Percentiles rank a stretch among this genome's conserved stretches.
phyloP scores from a whole-genome alignment of 164 flowering plant genomes.

The Aristolochia contorta region DNA sequence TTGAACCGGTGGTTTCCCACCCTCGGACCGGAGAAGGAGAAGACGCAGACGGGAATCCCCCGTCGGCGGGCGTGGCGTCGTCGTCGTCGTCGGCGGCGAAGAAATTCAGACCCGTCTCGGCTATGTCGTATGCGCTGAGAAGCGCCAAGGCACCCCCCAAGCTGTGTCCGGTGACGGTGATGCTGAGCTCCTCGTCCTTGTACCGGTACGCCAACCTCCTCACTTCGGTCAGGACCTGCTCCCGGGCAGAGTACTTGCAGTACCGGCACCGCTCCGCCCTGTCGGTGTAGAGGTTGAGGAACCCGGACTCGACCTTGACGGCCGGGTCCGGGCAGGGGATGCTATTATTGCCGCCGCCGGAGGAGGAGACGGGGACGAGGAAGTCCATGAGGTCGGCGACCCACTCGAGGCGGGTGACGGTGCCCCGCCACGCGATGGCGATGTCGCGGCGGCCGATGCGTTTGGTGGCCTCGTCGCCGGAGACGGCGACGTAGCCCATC shows the following conservation, averaged over 20 bases:
- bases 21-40: conserved; percentile 66
- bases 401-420: conserved; percentile 63
- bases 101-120: conserved; percentile 30
- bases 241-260: conserved; percentile 14
- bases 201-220: conserved; percentile 9
- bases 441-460: conserved; percentile 60
- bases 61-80: too few relatives aligned
- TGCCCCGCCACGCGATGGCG: conserved; percentile 49
- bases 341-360: too few relatives aligned
- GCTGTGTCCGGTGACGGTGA: conserved; percentile 72
- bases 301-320: conserved; percentile 45
- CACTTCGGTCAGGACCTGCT: conserved; percentile 19
- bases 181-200: conserved; percentile 47
- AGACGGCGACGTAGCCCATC: conserved; percentile 69
- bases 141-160: conserved; percentile 71
- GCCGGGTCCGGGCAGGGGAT: conserved; percentile 24
- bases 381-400: conserved; percentile 54
- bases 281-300: conserved; percentile 16
- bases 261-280: conserved; percentile 10
- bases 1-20: conserved; percentile 67
- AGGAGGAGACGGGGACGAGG: conserved; percentile 40
- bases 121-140: conserved; percentile 29
- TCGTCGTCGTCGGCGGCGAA: conserved; percentile 29
- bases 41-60: conserved; percentile 8
- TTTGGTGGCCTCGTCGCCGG: conserved; percentile 28